Evolutionary conservation across 2,329 filamentous ascomycete genomes (phyloP).

Genomic region (Parascedosporium putredinis): DNA sequence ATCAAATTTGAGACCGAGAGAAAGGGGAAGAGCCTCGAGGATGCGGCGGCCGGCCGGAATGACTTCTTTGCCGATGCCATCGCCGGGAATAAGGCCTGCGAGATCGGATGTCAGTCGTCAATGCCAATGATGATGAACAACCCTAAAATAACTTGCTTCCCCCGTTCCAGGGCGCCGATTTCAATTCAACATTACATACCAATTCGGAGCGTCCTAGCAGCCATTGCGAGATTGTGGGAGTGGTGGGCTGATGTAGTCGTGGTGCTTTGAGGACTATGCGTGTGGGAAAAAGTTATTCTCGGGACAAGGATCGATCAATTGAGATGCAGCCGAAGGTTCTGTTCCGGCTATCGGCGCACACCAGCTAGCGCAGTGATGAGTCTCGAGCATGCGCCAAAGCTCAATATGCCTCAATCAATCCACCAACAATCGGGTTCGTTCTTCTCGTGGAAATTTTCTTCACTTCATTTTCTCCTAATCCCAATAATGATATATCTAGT

Average conservation of each 20-base stretch:
- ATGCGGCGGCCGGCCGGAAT: conserved; percentile 88
- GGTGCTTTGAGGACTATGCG: neutral
- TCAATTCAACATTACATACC: conserved; percentile 33
- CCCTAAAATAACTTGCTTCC: neutral
- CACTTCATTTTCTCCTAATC: too few relatives aligned
- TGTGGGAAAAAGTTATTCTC: neutral
- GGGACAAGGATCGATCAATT: neutral
- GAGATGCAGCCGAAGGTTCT: neutral
- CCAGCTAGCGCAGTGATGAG: neutral
- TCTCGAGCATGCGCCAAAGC: too few relatives aligned
- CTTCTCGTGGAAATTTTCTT: too few relatives aligned
- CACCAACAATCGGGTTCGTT: too few relatives aligned
- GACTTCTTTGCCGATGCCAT: conserved; percentile 97
- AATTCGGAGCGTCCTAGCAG: conserved; percentile 56
- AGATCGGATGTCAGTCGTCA: neutral
- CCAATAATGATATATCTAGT: too few relatives aligned
- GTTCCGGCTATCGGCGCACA: conserved; percentile 1
- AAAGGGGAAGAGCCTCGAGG: conserved; percentile 85
- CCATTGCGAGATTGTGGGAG: conserved; percentile 32
- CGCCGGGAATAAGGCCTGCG: conserved; percentile 86
- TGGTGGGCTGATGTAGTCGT: neutral
- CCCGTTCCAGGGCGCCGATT: neutral
- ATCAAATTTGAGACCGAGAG: conserved; percentile 84
- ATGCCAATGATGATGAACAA: neutral
- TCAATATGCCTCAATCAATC: too few relatives aligned